Percentiles rank a stretch among this genome's conserved stretches.
Evolutionary conservation across 176 grass and related monocot genomes (phyloP).

Genomic region (Oryza nivara): DNA sequence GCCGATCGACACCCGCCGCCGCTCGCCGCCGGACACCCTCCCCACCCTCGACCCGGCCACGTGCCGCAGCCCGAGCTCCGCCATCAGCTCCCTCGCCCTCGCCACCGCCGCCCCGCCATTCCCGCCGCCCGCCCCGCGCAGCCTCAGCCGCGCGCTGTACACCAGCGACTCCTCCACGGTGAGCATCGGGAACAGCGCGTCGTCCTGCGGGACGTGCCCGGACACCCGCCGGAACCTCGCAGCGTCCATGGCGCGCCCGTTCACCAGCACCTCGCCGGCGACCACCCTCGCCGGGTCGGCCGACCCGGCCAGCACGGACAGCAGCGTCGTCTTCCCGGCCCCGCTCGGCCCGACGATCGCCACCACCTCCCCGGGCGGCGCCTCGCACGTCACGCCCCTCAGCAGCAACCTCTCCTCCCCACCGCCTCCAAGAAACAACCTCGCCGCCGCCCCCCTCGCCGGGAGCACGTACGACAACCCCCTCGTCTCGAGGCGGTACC

Average conservation of each 20-base stretch:
- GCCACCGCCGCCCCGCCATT: background rate
- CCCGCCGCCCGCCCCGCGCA: conserved; percentile 20
- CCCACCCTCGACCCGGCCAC: conserved; percentile 57
- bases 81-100: conserved; percentile 59
- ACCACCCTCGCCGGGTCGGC: conserved; percentile 54
- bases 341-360: conserved; percentile 90
- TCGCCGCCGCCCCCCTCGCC: background rate
- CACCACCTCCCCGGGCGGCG: conserved; percentile 61
- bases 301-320: conserved; percentile 77
- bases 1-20: conserved; percentile 79
- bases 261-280: conserved; percentile 63
- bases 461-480: conserved; percentile 67
- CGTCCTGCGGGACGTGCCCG: conserved; percentile 87
- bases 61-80: conserved; percentile 66
- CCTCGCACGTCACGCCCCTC: conserved; percentile 74
- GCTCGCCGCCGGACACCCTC: conserved; percentile 78
- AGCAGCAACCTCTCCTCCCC: conserved; percentile 45
- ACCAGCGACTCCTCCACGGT: conserved; percentile 91
- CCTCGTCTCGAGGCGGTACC: conserved; percentile 72
- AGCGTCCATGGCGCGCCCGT: conserved; percentile 68
- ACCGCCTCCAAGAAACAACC: background rate
- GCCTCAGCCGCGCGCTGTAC: conserved; percentile 78
- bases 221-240: conserved; percentile 74
- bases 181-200: conserved; percentile 88
- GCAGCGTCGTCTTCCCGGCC: conserved; percentile 87